Percentiles rank a stretch among this genome's conserved stretches.
Conservation (phyloP, 2,329 filamentous ascomycete genomes). For the Tolypocladium cylindrosporum region DNA sequence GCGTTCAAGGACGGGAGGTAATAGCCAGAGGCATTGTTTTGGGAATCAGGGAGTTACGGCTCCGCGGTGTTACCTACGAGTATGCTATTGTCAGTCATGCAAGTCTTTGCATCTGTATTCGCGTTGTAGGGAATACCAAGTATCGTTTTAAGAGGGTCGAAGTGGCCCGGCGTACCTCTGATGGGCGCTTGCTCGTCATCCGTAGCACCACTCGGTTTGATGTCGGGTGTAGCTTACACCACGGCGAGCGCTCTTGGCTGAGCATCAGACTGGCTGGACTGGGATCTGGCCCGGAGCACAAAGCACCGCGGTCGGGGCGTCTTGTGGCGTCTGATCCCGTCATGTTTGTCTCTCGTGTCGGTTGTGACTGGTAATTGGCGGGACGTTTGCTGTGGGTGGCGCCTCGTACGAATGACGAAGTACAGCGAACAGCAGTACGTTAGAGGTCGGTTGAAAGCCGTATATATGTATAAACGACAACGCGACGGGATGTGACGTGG, state of each 20-base stretch:
- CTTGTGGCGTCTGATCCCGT: not conserved
- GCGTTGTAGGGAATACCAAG: not conserved
- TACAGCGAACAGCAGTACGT: not conserved
- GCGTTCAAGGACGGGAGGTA: not conserved
- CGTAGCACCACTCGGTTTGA: not conserved
- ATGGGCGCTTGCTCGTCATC: not conserved
- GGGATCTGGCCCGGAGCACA: not conserved
- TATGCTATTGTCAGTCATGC: not conserved
- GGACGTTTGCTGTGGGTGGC: not conserved
- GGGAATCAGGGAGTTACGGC: not conserved
- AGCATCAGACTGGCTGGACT: not conserved
- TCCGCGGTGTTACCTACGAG: not conserved
- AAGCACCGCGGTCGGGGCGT: not conserved
- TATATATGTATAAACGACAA: not conserved
- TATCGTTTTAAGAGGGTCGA: not conserved
- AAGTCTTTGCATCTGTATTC: not conserved
- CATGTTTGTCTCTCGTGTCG: not conserved
- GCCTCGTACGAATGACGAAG: not conserved
- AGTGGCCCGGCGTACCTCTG: not conserved
- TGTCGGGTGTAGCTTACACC: not conserved
- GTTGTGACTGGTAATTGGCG: not conserved
- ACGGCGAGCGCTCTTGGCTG: not conserved
- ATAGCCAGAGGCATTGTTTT: not conserved
- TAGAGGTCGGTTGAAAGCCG: not conserved
- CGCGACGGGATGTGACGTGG: not conserved